Base-by-base conservation (phyloP, 1,284 basidiomycete species). In the Ganoderma boninense region DNA sequence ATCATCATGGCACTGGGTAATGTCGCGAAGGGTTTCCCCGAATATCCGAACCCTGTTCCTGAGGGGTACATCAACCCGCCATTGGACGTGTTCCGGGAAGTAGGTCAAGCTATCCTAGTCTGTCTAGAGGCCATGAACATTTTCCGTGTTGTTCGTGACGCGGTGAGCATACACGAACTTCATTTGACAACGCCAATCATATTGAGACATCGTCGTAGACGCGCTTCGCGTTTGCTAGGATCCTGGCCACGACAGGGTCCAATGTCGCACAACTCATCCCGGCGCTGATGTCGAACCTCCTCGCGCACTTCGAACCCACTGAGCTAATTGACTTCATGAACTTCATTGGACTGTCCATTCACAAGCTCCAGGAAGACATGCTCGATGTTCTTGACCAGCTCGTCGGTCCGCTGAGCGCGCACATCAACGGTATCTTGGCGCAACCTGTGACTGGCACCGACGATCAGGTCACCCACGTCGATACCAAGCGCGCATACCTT, bases 1-100 rank as follows among this genome's bases (percentile, higher is more conserved):
- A 88, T 94, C 74, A 95, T 99, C 78, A 94, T 98, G 89, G 97
- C 97, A 1, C 86, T 99, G 16, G 97, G 97, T 20, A 96, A 95
- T 77, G 90, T 99, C 66, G 95, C 97, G 62, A 98, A 99, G 83
- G 98, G 98, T 10, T 99, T 99, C 84, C 98, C 98, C 0, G 93
- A 95, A 78, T 93, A 92, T 76, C 92, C 92, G 40, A 90, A 88
- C 42, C 87, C 88, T 13, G 84, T 92, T 4, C 89, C 92, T 0
- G 84, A 87, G 75, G 87, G 86, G 56, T 91, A 92, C 74, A 87
- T 91, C n/a, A 83, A 91, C 26, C 93, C 96, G 3, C 92, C 93
- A 0, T 82, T 96, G 68, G 89, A 92, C 66, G 91, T 97, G 16
- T 97, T 99, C 84, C 89, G 90, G 74, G 89, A 95, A 78, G 90